Base-by-base conservation (phyloP, 108 stramenopile species). In the Hondaea fermentalgiana region DNA sequence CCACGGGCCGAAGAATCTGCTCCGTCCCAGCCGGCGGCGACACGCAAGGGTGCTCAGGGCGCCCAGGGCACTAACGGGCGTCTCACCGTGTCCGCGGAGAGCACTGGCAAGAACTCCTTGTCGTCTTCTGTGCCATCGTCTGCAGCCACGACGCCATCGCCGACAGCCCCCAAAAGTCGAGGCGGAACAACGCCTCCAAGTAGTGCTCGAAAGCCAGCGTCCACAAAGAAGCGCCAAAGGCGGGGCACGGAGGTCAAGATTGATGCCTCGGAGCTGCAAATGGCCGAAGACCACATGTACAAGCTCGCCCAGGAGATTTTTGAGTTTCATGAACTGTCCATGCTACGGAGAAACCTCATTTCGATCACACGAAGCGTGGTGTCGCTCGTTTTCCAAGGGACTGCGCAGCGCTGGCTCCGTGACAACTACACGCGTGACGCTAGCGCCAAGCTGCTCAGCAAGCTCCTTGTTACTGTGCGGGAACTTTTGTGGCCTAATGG, bases 271-370 rank as follows among this genome's bases (percentile, higher is more conserved):
- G 76, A 83, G 51, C 76, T 83, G 23, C 76, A 53, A 12, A 35
- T 53, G 19, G 76, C 76, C n/a, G 76, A 83, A 53, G 76, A 53
- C 12, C 76, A 83, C 76, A 47, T 83, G 51, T 83, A 53, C 28
- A 83, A 83, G 76, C 76, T 83, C 3, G 76, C 76, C 19, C 76
- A 83, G 76, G 76, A 83, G 51, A 83, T 83, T 53, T 83, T 83
- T 3, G 76, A 83, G 76, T 83, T 83, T 45, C 76, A 83, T 23
- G 76, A 83, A 45, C 76, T 83, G 8, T 47, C 49, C 6, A 47
- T 83, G 19, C 49, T 83, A 12, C 45, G 76, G 23, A 21, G 76
- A 23, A 83, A 83, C 3, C 76, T 83, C 12, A 83, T 83, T 45
- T 83, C 76, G 12, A 53, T 83, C 17, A 53, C 51, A 4, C 45